phyloP scores from a whole-genome alignment of 306 rosid genomes.

The Glycine latifolia region DNA sequence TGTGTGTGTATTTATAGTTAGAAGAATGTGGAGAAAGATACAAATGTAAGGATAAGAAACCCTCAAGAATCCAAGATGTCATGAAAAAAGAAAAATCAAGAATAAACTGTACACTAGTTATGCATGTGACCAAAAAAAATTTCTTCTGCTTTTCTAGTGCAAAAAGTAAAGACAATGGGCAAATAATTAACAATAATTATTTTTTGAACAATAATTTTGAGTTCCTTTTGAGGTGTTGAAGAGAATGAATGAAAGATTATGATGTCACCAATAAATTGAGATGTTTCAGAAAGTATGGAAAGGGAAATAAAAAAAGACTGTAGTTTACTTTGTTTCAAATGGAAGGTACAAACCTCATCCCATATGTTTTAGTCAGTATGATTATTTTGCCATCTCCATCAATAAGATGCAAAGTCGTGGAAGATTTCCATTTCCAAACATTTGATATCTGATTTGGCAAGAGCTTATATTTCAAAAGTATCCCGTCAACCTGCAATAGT shows the following conservation, averaged over 20 bases:
- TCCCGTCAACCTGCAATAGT: not conserved
- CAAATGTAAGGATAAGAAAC: not conserved
- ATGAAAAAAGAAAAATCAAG: not conserved
- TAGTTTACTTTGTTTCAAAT: slow-evolving; percentile 21
- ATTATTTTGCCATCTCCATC: not conserved
- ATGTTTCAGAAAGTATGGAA: slow-evolving; percentile 3
- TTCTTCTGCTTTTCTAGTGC: slow-evolving; percentile 26
- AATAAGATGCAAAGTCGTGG: not conserved
- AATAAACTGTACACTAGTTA: not conserved
- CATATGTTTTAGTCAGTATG: not conserved
- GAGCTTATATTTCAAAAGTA: slow-evolving; percentile 10
- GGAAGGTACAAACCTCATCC: slow-evolving; percentile 14
- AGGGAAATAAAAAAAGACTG: not conserved
- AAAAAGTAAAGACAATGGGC: not conserved
- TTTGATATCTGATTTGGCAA: not conserved
- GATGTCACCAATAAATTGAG: not conserved
- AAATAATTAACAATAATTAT: not conserved
- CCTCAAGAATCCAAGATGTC: not conserved
- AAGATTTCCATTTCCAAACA: slow-evolving; percentile 14
- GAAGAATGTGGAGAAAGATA: not conserved
- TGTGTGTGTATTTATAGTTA: not conserved
- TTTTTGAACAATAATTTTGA: slow-evolving; percentile 38
- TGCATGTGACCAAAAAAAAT: not conserved
- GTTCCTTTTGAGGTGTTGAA: slow-evolving; percentile 19
- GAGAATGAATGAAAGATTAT: slow-evolving; percentile 21